A percentile compares a stretch with the other conserved stretches of the same genome.
Evolutionary conservation across 176 grass and related monocot species (phyloP).

Genomic region (Canna indica): DNA sequence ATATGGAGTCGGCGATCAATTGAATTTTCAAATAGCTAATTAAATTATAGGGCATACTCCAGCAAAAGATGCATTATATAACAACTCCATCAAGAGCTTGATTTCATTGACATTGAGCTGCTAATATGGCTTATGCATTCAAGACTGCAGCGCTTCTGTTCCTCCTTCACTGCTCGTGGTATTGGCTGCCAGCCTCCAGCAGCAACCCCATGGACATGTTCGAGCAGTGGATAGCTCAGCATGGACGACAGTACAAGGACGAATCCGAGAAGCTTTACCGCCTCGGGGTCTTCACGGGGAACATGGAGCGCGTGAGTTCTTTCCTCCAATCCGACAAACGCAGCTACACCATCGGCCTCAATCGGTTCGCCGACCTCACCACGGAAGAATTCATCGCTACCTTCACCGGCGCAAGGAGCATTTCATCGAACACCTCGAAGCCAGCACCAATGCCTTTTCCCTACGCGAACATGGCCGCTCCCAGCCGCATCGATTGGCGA

Average conservation of each 20-base stretch:
- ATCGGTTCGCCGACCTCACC: constrained; percentile 85
- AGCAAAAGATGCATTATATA: no score
- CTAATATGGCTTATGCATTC: not conserved
- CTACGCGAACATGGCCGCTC: not conserved
- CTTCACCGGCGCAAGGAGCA: not conserved
- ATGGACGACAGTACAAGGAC: not conserved
- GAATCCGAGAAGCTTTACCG: not conserved
- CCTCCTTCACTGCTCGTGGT: not conserved
- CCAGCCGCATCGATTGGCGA: not conserved
- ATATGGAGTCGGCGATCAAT: no score
- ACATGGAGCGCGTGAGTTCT: not conserved
- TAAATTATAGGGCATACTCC: no score
- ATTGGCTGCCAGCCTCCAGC: not conserved
- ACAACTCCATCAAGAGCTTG: not conserved
- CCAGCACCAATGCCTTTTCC: not conserved
- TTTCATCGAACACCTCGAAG: not conserved
- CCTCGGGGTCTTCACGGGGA: not conserved
- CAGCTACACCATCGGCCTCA: constrained; percentile 40
- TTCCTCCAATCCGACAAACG: not conserved
- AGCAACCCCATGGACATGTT: not conserved
- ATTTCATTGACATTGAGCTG: not conserved
- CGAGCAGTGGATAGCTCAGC: not conserved
- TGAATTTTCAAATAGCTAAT: no score
- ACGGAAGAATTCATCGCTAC: constrained; percentile 9
- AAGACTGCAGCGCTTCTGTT: not conserved